Evolutionary conservation across 805 yeast species (phyloP).

Genomic region (Wickerhamomyces canadensis): DNA sequence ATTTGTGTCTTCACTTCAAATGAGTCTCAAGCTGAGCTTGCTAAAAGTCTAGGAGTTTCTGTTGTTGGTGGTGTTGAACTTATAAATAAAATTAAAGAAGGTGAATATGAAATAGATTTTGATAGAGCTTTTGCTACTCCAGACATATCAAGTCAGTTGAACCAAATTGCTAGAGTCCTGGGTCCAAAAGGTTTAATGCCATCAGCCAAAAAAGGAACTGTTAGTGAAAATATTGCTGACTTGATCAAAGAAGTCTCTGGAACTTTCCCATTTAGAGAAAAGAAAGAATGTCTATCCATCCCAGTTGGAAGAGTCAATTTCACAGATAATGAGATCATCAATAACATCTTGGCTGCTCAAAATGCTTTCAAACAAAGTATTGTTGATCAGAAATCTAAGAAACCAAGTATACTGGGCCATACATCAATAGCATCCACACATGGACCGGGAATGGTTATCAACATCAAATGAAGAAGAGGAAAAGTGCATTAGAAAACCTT

Average conservation of each 20-base stretch:
- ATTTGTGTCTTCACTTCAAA: constrained; percentile 65
- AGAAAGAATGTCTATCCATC: constrained; percentile 50
- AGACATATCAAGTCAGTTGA: constrained; percentile 60
- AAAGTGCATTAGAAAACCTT: no score
- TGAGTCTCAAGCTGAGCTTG: constrained; percentile 44
- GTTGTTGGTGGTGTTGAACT: constrained; percentile 70
- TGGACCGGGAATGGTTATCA: constrained; percentile 76
- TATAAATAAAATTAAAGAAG: constrained; percentile 52
- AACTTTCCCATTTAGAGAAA: constrained; percentile 74
- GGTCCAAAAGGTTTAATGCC: constrained; percentile 94
- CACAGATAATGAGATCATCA: constrained; percentile 67
- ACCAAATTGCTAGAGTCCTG: constrained; percentile 66
- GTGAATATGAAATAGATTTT: constrained; percentile 46
- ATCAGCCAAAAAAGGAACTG: constrained; percentile 78
- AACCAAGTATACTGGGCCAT: constrained; percentile 65
- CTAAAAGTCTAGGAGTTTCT: constrained; percentile 53
- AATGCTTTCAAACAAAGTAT: constrained; percentile 51
- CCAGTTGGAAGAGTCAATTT: constrained; percentile 77
- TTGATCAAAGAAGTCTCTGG: constrained; percentile 56
- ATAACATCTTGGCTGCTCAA: constrained; percentile 64
- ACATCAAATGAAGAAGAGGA: constrained; percentile 26
- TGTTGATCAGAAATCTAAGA: constrained; percentile 54
- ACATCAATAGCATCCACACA: constrained; percentile 62
- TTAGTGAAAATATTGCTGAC: constrained; percentile 54
- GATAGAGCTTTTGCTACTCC: constrained; percentile 85